These are phyloP conservation scores for Suhomyces maxii DNA, from an alignment of 1,139 yeast species.

Conservation along the genomic window DNA sequence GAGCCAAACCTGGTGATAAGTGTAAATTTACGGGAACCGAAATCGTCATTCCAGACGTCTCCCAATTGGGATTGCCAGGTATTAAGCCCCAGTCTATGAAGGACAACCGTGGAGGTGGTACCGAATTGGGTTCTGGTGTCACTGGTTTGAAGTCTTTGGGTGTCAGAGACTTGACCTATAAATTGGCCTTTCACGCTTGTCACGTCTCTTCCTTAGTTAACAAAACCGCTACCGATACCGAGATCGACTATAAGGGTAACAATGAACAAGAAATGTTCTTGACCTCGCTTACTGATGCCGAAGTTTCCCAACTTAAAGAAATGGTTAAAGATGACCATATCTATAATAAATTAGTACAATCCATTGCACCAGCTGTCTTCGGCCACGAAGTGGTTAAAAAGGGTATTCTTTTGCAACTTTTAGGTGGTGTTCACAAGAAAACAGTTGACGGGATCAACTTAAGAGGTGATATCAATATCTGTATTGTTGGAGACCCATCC, in stretches of 20 bases:
- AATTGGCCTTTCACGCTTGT: slow-evolving; percentile 87
- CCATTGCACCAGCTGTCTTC: slow-evolving; percentile 95
- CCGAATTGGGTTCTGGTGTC: slow-evolving; percentile 78
- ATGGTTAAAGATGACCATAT: slow-evolving; percentile 92
- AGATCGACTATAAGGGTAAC: slow-evolving; percentile 35
- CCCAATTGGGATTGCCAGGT: slow-evolving; percentile 97
- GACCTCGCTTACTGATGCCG: slow-evolving; percentile 77
- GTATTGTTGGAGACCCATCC: slow-evolving; percentile 98
- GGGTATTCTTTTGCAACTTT: slow-evolving; percentile 82
- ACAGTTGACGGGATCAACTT: slow-evolving; percentile 94
- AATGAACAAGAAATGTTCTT: slow-evolving; percentile 78
- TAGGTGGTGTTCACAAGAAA: slow-evolving; percentile 95
- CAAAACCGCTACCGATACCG: slow-evolving; percentile 34
- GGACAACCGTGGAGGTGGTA: slow-evolving; percentile 52
- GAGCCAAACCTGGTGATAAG: slow-evolving; percentile 97
- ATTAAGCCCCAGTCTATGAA: slow-evolving; percentile 82
- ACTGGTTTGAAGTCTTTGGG: slow-evolving; percentile 85
- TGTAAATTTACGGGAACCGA: slow-evolving; percentile 95
- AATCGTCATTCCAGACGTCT: slow-evolving; percentile 91
- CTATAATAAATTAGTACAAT: slow-evolving; percentile 80
- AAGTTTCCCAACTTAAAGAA: slow-evolving; percentile 77
- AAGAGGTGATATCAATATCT: slow-evolving; percentile 95
- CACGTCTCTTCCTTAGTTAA: slow-evolving; percentile 68
- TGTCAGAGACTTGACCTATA: slow-evolving; percentile 90
- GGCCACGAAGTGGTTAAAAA: slow-evolving; percentile 95